Base-by-base conservation (phyloP, 2,329 filamentous ascomycete species). In the Pochonia chlamydosporia region DNA sequence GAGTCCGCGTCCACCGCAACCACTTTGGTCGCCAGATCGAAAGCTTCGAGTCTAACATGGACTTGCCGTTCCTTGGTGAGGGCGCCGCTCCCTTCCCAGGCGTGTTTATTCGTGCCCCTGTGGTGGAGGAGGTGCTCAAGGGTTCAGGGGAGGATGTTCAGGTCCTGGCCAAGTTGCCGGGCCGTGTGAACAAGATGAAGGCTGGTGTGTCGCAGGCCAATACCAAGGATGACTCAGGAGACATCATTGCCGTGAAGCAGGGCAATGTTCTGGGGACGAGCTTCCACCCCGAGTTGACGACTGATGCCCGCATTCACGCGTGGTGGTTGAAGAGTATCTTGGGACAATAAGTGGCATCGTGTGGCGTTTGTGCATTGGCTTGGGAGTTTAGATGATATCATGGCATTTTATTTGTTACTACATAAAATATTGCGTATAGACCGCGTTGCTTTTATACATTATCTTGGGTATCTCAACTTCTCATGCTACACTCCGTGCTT, bases 1-100 rank as follows among this genome's bases (percentile, higher is more conserved):
- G 90, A 60, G 91, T 99, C 30, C 78, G 89, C 40, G 91, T 97
- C 26, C 90, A 95, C 61, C 79, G 93, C 40, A 99, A 97, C 62
- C 89, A 96, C 65, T 99, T 96, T 61, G 93, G 93, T 3, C 81
- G 92, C 46, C 93, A 99, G 67, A 85, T 87, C 13, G 89, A 97
- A 68, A 95, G 87, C 62, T 97, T 97, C 65, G 82, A 93, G 59
- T 82, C 85, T 0, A 77, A 82, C 40, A 66, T 96, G 26, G 68
- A 85, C 13, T 70, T 96, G 21, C 81, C 84, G 0, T 95, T 95
- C 58, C 70, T 95, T 5, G 59, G 55, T 13, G 62, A 56, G 13
- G 43, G 30, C 18, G 49, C 49, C n/a, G 31, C 53, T 0, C 56
- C 59, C 0, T 97, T 95, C 62, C 81, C 82, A 2, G 89, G 84